These are phyloP conservation scores for Centaurea solstitialis DNA, from an alignment of 129 eudicot genomes.

Conservation along the genomic window DNA sequence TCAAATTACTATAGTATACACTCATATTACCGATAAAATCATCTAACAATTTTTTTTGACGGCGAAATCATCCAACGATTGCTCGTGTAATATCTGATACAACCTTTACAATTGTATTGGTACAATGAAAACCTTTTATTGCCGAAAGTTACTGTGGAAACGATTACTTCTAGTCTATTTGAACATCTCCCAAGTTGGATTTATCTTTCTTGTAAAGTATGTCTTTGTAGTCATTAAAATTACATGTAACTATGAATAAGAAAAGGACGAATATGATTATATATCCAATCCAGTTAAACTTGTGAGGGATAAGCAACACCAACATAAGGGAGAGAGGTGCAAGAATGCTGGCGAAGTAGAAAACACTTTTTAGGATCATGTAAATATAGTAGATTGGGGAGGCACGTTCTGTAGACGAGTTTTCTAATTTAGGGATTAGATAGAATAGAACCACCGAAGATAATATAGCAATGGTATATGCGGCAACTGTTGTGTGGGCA, in stretches of 20 bases:
- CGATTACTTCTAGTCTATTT: neutral
- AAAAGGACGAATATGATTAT: neutral
- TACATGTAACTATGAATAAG: neutral
- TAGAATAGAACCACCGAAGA: neutral
- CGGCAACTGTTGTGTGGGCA: neutral
- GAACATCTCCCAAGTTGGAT: neutral
- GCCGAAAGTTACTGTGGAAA: too few species aligned
- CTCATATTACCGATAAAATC: too few species aligned
- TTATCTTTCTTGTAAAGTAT: neutral
- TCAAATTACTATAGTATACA: too few species aligned
- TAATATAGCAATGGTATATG: neutral
- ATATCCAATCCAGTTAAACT: neutral
- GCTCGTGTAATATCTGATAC: too few species aligned
- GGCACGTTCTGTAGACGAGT: neutral
- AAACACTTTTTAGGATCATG: neutral
- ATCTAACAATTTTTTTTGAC: too few species aligned
- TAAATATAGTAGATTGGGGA: neutral
- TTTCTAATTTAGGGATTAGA: neutral
- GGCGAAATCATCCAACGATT: too few species aligned
- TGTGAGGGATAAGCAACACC: constrained; percentile 2
- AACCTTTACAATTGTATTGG: too few species aligned
- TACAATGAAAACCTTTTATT: too few species aligned
- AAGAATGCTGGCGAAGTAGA: neutral
- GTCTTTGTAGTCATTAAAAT: neutral
- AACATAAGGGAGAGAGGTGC: constrained; percentile 19